Evolutionary conservation across 352 stramenopile genomes (phyloP), one percentile per base, ranked within the genome.

Genomic region (Thalassiosira hispida): DNA sequence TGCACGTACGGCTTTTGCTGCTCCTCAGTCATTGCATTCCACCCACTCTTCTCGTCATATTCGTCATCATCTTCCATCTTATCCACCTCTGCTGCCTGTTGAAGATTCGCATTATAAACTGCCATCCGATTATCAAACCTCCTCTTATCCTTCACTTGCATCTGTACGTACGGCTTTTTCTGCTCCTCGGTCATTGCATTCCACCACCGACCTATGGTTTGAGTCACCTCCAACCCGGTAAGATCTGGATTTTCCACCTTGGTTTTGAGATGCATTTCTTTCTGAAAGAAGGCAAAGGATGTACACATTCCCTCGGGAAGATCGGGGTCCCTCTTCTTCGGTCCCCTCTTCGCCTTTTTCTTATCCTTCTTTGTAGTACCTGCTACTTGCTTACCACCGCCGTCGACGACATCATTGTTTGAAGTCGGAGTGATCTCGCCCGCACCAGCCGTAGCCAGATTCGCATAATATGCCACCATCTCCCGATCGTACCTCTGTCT

Each of bases 291-390:
- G 33, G 95, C 83, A 73, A 92, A 96, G 20, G 90, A 89, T 22
- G 95, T 97, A 63, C 95, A 89, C 42, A 95, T 91, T 59, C 95
- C 91, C 91, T 98, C 98, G 16, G 96, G 96, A 5, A 95, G 95
- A 68, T 97, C 95, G 12, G 96, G 96, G 84, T 98, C 96, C 77
- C 97, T 98, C 31, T 8, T 38, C 31, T 38, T 8, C 31, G n/a
- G n/a, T 74, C 94, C 35, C 12, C 88, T 88, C 60, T 90, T 92
- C 59, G 76, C 96, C 77, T 98, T 98, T 8, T 8, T 38, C 31
- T 38, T 8, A 3, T 56, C 62, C 31, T 38, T 38, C 8, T 38
- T 38, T 3, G 8, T 38, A 38, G 3, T 38, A n/a, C n/a, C n/a
- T n/a, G 31, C 31, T 38, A 38, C 31, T 8, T 38, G 31, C 31